Evolutionary conservation across 2,329 filamentous ascomycete genomes (phyloP).

Genomic region (Exophiala aquamarina): DNA sequence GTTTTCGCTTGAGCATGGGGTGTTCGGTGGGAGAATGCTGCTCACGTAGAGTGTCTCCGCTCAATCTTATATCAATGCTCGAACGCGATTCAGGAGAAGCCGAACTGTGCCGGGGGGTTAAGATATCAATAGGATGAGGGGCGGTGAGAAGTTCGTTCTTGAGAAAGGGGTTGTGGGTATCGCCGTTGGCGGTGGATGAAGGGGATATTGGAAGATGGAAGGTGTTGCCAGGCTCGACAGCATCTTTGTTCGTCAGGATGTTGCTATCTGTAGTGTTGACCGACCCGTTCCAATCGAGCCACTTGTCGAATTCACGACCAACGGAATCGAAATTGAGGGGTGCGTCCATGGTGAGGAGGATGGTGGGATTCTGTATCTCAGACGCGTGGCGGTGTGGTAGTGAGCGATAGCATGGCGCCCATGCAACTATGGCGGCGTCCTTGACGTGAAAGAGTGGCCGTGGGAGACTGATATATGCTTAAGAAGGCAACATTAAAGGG

Average conservation of each 20-base stretch:
- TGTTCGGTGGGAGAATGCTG: slow-evolving; percentile 14
- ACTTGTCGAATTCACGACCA: slow-evolving; percentile 29
- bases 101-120: slow-evolving; percentile 29
- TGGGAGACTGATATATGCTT: too few relatives aligned
- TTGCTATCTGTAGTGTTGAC: slow-evolving; percentile 8
- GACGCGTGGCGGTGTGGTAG: background rate
- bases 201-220: slow-evolving; percentile 26
- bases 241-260: slow-evolving; percentile 1
- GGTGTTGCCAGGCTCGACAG: slow-evolving; percentile 6
- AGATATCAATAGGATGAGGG: slow-evolving; percentile 23
- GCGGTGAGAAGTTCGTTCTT: slow-evolving; percentile 27
- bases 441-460: too few relatives aligned
- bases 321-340: slow-evolving; percentile 19
- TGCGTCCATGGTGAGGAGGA: slow-evolving; percentile 13
- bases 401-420: too few relatives aligned
- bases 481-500: too few relatives aligned
- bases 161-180: slow-evolving; percentile 14
- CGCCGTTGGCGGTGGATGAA: slow-evolving; percentile 25
- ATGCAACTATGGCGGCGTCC: too few relatives aligned
- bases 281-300: slow-evolving; percentile 28
- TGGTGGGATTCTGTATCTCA: background rate
- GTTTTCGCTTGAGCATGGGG: slow-evolving; percentile 65
- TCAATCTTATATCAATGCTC: slow-evolving; percentile 25
- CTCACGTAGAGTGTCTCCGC: slow-evolving; percentile 28
- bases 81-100: slow-evolving; percentile 26